These are phyloP conservation scores for Bocquillonia castaneifolia DNA, from an alignment of 441 rosid species.

Conservation along the genomic window DNA sequence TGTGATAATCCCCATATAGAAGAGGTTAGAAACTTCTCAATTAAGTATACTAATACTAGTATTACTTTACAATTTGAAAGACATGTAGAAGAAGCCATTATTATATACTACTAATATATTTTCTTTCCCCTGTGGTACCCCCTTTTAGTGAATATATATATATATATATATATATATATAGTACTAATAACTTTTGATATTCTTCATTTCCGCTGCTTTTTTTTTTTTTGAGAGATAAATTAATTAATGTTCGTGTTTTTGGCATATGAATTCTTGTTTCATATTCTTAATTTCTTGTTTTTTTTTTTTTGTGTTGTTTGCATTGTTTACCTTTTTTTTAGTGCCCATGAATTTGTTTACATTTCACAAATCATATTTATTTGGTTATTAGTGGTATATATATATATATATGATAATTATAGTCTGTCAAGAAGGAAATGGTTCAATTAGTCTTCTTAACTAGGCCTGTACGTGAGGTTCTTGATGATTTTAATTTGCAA, in stretches of 20 bases:
- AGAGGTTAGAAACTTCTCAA: slow-evolving; percentile 21
- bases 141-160: too few relatives aligned
- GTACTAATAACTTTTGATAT: neutral
- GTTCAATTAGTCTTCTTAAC: neutral
- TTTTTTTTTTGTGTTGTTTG: too few relatives aligned
- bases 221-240: neutral
- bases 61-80: neutral
- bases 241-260: neutral
- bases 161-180: too few relatives aligned
- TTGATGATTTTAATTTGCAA: neutral
- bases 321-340: neutral
- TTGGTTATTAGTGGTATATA: neutral
- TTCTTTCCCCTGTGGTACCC: neutral
- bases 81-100: neutral
- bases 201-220: neutral
- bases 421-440: neutral
- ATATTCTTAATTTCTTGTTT: neutral
- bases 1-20: slow-evolving; percentile 22
- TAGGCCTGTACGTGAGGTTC: neutral
- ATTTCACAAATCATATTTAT: neutral
- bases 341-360: neutral
- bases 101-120: neutral
- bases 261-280: neutral
- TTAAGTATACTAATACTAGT: too few relatives aligned
- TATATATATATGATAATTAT: neutral